These are phyloP conservation scores for Mucor saturninus DNA, from an alignment of 371 early-diverging fungal species.

Conservation along the genomic window DNA sequence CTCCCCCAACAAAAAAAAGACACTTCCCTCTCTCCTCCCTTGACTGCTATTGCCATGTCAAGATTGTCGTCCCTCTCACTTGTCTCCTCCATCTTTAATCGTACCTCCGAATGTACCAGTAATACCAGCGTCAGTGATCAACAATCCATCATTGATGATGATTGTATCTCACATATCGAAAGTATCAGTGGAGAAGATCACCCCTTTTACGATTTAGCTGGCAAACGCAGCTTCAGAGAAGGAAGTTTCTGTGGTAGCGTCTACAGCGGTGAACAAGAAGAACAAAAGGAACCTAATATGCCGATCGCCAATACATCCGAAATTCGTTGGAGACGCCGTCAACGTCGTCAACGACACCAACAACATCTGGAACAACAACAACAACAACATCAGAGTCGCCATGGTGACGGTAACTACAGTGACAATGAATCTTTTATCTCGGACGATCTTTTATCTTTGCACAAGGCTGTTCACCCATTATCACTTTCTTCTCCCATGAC, in stretches of 20 bases:
- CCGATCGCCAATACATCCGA: conserved; percentile 2
- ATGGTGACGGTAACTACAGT: background rate
- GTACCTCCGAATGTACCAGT: conserved; percentile 3
- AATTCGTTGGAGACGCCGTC: conserved; percentile 24
- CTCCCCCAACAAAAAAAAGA: too few relatives aligned
- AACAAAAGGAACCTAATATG: background rate
- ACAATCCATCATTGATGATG: conserved; percentile 10
- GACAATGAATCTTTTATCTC: conserved; percentile 17
- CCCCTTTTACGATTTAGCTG: conserved; percentile 32
- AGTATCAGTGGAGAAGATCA: conserved; percentile 16
- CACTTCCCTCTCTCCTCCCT: background rate
- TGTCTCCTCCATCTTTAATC: conserved; percentile 42
- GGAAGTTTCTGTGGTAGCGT: conserved; percentile 36
- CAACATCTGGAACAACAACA: conserved; percentile 15
- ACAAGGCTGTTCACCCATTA: conserved; percentile 10
- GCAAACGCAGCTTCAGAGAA: conserved; percentile 26
- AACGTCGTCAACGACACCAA: conserved; percentile 18
- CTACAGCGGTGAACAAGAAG: conserved; percentile 19
- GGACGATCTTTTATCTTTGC: conserved; percentile 13
- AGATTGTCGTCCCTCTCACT: conserved; percentile 38
- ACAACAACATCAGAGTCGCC: background rate
- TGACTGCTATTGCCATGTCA: conserved; percentile 35
- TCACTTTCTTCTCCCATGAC: conserved; percentile 32
- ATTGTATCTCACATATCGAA: conserved; percentile 13
- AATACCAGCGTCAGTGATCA: conserved; percentile 17